Evolutionary conservation across 1,284 basidiomycete species (phyloP).

Genomic region (Mycena citricolor): DNA sequence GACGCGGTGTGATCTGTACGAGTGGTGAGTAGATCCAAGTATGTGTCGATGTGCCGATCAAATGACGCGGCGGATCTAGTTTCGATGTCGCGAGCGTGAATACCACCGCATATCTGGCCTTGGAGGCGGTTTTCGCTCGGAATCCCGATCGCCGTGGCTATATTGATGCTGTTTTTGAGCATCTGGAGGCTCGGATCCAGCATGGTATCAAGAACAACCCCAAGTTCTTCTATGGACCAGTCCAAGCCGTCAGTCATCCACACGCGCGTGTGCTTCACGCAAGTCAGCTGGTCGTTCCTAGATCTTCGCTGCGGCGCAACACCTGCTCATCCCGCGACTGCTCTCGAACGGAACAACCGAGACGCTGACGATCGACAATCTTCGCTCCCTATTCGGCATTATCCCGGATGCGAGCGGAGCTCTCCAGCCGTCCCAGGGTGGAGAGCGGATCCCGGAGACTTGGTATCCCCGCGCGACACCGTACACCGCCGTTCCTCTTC

Average conservation of each 20-base stretch:
- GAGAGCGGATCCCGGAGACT: conserved; percentile 13
- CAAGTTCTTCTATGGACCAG: conserved; percentile 10
- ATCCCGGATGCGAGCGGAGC: not conserved
- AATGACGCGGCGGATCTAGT: too few species aligned
- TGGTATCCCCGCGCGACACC: conserved; percentile 14
- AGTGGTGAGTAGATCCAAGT: not conserved
- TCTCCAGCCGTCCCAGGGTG: not conserved
- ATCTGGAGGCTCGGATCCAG: not conserved
- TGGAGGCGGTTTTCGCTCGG: not conserved
- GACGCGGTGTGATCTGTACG: conserved; percentile 3
- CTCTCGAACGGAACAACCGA: conserved; percentile 7
- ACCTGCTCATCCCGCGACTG: not conserved
- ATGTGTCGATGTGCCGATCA: not conserved
- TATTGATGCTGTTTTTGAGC: not conserved
- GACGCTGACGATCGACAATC: not conserved
- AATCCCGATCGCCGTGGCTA: not conserved
- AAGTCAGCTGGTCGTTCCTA: not conserved
- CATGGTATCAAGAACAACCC: conserved; percentile 9
- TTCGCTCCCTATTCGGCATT: conserved; percentile 7
- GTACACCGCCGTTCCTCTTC: not conserved
- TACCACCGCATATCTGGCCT: not conserved
- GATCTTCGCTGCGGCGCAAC: not conserved
- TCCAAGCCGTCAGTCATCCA: conserved; percentile 1
- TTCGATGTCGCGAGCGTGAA: not conserved
- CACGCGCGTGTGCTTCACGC: not conserved